Conservation (phyloP, 1,139 yeast genomes). For the Taphrina pruni region DNA sequence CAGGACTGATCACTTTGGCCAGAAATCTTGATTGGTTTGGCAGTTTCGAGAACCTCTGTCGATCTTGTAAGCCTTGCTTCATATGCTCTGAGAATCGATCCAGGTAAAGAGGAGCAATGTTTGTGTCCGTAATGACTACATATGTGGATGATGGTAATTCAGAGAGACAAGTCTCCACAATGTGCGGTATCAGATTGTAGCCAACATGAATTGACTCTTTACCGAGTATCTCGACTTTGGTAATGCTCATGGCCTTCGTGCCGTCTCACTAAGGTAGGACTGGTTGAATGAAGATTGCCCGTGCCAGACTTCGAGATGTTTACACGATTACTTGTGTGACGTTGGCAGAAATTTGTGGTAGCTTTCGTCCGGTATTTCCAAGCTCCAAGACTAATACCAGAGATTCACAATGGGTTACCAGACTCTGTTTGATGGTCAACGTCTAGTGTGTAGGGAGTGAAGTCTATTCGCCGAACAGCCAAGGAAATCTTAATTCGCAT, state of each 20-base stretch:
- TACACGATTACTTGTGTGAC: no score
- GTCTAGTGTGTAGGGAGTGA: no score
- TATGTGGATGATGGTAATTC: constrained; percentile 83
- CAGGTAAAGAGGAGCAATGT: constrained; percentile 56
- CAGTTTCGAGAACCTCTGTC: constrained; percentile 10
- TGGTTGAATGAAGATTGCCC: no score
- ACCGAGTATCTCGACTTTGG: constrained; percentile 62
- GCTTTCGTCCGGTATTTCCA: no score
- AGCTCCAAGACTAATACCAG: no score
- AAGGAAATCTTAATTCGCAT: not conserved
- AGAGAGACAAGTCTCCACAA: constrained; percentile 69
- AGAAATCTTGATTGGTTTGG: constrained; percentile 63
- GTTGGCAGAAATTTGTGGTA: no score
- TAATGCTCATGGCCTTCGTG: constrained; percentile 11
- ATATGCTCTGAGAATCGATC: constrained; percentile 62
- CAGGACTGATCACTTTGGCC: constrained; percentile 81
- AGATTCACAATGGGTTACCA: no score
- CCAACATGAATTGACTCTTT: constrained; percentile 89
- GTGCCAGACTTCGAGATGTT: no score
- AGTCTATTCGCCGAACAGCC: not conserved
- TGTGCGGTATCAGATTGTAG: constrained; percentile 75
- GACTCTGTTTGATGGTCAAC: no score
- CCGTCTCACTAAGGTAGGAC: no score
- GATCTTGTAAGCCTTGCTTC: constrained; percentile 50
- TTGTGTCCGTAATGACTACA: constrained; percentile 85